These are phyloP conservation scores for Catunica adiposa DNA, from an alignment of 2,329 filamentous ascomycete species.

Conservation along the genomic window DNA sequence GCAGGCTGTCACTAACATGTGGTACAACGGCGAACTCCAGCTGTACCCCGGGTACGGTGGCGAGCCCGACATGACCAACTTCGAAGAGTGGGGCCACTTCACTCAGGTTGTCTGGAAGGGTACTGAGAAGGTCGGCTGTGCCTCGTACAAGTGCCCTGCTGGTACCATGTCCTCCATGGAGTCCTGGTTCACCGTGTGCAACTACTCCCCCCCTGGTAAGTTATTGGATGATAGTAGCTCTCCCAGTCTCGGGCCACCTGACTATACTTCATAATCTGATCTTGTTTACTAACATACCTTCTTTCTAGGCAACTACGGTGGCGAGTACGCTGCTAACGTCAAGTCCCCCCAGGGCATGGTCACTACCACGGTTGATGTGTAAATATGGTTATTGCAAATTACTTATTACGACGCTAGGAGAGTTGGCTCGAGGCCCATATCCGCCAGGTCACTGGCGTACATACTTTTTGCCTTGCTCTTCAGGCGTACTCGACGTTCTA, in stretches of 20 bases:
- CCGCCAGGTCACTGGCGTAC: too few species aligned
- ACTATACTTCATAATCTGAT: neutral
- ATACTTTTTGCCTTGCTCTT: neutral
- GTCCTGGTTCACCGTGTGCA: slow-evolving; percentile 71
- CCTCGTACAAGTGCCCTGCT: slow-evolving; percentile 52
- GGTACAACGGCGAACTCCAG: slow-evolving; percentile 70
- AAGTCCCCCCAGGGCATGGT: slow-evolving; percentile 22
- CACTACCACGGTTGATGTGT: slow-evolving; percentile 18
- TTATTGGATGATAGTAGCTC: too few species aligned
- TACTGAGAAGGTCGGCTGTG: slow-evolving; percentile 28
- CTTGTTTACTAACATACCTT: slow-evolving; percentile 9
- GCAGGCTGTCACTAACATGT: slow-evolving; percentile 58
- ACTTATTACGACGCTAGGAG: slow-evolving; percentile 3
- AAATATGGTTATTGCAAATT: slow-evolving; percentile 16
- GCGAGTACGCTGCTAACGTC: slow-evolving; percentile 35
- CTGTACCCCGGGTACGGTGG: slow-evolving; percentile 44
- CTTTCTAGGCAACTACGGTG: slow-evolving; percentile 34
- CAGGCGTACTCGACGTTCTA: neutral
- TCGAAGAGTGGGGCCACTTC: slow-evolving; percentile 46
- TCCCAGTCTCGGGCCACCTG: too few species aligned
- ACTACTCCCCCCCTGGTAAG: slow-evolving; percentile 63
- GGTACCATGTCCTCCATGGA: slow-evolving; percentile 32
- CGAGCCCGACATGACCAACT: slow-evolving; percentile 42
- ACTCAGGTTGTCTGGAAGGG: slow-evolving; percentile 28
- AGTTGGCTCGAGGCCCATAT: slow-evolving; percentile 13